Evolutionary conservation across 2,329 filamentous ascomycete species (phyloP).

Genomic region (Westerdykella sp.): DNA sequence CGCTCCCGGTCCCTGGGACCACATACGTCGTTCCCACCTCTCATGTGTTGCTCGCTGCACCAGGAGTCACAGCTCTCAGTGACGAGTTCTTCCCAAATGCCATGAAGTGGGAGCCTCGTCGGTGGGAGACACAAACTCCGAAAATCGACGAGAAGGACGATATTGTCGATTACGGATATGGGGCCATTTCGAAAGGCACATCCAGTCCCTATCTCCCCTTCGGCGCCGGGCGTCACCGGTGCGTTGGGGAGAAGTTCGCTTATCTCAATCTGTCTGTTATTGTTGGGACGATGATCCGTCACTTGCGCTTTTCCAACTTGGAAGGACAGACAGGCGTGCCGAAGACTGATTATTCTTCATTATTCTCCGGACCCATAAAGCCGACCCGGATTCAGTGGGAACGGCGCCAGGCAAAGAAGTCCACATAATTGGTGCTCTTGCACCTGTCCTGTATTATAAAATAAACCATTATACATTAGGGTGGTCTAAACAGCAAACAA

Average conservation of each 20-base stretch:
- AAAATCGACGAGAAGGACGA: conserved; percentile 51
- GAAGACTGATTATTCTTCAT: conserved; percentile 53
- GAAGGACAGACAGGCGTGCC: conserved; percentile 59
- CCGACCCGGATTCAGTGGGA: conserved; percentile 1
- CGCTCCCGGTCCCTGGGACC: conserved; percentile 72
- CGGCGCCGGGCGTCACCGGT: conserved; percentile 79
- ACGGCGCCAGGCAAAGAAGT: background rate
- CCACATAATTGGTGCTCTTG: too few species aligned
- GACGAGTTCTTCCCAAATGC: conserved; percentile 71
- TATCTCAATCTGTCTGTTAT: conserved; percentile 82
- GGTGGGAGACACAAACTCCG: conserved; percentile 54
- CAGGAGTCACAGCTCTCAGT: conserved; percentile 66
- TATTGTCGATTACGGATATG: conserved; percentile 83
- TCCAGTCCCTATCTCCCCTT: conserved; percentile 84
- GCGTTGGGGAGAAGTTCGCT: conserved; percentile 90
- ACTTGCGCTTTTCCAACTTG: conserved; percentile 59
- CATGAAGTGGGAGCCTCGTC: conserved; percentile 72
- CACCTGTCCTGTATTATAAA: too few species aligned
- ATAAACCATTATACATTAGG: too few species aligned
- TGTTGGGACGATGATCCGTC: conserved; percentile 61
- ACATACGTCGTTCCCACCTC: conserved; percentile 69
- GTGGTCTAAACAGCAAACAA: too few species aligned
- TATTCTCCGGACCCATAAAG: conserved; percentile 1
- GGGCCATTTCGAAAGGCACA: conserved; percentile 77
- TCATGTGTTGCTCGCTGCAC: conserved; percentile 71